Conservation (phyloP, 208 protist species). For the Leishmania martiniquensis region DNA sequence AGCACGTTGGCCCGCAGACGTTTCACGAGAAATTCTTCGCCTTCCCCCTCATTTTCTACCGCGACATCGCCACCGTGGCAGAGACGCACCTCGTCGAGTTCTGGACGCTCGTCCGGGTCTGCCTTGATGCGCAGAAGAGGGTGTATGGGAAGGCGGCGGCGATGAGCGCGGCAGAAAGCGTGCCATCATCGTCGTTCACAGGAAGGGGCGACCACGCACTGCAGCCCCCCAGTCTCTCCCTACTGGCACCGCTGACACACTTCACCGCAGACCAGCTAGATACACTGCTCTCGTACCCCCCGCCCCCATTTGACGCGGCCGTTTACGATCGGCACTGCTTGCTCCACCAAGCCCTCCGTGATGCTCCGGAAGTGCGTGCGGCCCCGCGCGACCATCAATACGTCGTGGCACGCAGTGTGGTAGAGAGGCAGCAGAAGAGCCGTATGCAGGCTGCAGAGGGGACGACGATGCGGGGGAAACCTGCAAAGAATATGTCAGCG, state of each 20-base stretch:
- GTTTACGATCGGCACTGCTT: conserved; percentile 53
- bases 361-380: conserved; percentile 13
- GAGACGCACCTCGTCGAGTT: conserved; percentile 74
- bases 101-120: conserved; percentile 79
- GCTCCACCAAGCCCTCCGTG: conserved; percentile 32
- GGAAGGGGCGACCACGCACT: not conserved
- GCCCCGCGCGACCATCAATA: conserved; percentile 29
- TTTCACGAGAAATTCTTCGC: conserved; percentile 88
- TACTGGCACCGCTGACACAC: conserved; percentile 43
- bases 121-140: conserved; percentile 49
- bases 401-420: conserved; percentile 29
- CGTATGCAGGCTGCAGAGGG: not conserved
- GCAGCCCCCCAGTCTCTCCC: conserved; percentile 19
- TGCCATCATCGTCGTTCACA: not conserved
- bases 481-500: not conserved
- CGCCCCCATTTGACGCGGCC: conserved; percentile 21
- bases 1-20: conserved; percentile 65
- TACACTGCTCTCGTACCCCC: conserved; percentile 26
- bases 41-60: conserved; percentile 83
- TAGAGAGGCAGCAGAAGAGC: conserved; percentile 21
- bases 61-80: conserved; percentile 55
- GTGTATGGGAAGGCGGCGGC: conserved; percentile 17
- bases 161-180: not conserved
- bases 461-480: not conserved
- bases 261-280: conserved; percentile 44